Percentiles rank a stretch among this genome's conserved stretches.
Conservation (phyloP, 1,284 basidiomycete genomes). For the Pascua guehoae region DNA sequence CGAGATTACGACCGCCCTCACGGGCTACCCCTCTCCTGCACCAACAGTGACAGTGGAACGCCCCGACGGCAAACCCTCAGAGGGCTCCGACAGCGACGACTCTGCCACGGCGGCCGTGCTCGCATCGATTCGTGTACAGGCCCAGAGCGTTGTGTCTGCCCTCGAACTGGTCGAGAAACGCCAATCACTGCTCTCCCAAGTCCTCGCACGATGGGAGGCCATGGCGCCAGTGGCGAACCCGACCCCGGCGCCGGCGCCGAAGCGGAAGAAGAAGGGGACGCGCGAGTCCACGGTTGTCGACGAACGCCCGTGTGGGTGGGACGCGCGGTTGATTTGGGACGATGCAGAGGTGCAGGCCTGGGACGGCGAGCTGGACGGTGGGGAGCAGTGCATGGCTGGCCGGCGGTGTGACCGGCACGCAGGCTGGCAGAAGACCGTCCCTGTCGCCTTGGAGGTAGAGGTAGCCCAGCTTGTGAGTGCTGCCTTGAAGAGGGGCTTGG, state of each 20-base stretch:
- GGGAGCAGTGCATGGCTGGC: conserved; percentile 19
- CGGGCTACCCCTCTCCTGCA: conserved; percentile 28
- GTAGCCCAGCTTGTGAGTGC: conserved; percentile 26
- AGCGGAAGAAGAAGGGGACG: conserved; percentile 22
- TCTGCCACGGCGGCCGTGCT: conserved; percentile 5
- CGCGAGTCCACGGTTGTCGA: conserved; percentile 20
- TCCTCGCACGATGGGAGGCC: conserved; percentile 24
- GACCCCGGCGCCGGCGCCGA: conserved; percentile 20
- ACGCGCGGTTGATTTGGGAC: conserved; percentile 26
- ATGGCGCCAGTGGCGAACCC: conserved; percentile 1
- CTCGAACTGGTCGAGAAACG: conserved; percentile 28
- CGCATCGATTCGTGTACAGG: conserved; percentile 14
- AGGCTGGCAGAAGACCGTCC: conserved; percentile 42
- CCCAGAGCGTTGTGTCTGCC: conserved; percentile 10
- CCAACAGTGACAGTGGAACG: conserved; percentile 17
- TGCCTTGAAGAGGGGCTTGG: neutral
- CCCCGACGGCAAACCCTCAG: neutral
- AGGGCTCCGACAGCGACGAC: neutral
- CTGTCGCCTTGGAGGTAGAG: conserved; percentile 32
- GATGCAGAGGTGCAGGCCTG: conserved; percentile 28
- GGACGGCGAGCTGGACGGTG: conserved; percentile 7
- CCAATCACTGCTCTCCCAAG: conserved; percentile 24
- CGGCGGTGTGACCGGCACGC: conserved; percentile 41
- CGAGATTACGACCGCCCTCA: conserved; percentile 9
- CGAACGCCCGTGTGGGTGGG: conserved; percentile 40